Evolutionary conservation across 2,329 filamentous ascomycete genomes (phyloP).

Genomic region (Sporothrix globosa): DNA sequence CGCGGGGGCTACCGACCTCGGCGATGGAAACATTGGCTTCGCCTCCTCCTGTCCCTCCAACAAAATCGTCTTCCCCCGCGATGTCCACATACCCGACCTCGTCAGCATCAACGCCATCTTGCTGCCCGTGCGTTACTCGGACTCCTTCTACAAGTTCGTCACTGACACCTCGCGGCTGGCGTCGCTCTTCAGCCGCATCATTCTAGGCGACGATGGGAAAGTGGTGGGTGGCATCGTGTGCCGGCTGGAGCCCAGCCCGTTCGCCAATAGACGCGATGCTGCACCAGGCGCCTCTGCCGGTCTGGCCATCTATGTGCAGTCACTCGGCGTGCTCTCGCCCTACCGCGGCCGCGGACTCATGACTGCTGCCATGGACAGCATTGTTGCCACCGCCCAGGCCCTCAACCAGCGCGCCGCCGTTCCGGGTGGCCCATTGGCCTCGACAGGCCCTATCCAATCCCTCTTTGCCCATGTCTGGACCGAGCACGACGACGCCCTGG

Average conservation of each 20-base stretch:
- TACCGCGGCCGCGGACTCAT: slow-evolving; percentile 64
- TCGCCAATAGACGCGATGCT: not conserved
- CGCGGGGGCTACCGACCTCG: slow-evolving; percentile 28
- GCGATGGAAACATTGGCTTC: slow-evolving; percentile 31
- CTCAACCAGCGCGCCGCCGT: slow-evolving; percentile 36
- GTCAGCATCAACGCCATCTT: slow-evolving; percentile 68
- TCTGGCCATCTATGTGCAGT: slow-evolving; percentile 66
- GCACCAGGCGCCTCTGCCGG: not conserved
- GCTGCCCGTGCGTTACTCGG: slow-evolving; percentile 65
- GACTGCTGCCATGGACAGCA: slow-evolving; percentile 58
- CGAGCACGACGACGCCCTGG: slow-evolving; percentile 63
- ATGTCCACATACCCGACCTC: slow-evolving; percentile 59
- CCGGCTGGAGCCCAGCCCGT: slow-evolving; percentile 55
- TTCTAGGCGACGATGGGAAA: slow-evolving; percentile 51
- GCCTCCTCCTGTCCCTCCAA: slow-evolving; percentile 32
- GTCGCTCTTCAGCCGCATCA: slow-evolving; percentile 60
- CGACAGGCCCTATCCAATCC: slow-evolving; percentile 41
- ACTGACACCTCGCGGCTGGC: slow-evolving; percentile 54
- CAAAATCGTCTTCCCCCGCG: slow-evolving; percentile 39
- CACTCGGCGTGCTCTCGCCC: slow-evolving; percentile 64
- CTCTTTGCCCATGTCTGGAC: slow-evolving; percentile 72
- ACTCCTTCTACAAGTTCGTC: slow-evolving; percentile 63
- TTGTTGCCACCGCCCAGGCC: slow-evolving; percentile 49
- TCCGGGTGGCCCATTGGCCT: not conserved
- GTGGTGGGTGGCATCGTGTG: slow-evolving; percentile 66